Base-by-base conservation (phyloP, 1,139 yeast genomes). In the Debaryomycetaceae sp. region DNA sequence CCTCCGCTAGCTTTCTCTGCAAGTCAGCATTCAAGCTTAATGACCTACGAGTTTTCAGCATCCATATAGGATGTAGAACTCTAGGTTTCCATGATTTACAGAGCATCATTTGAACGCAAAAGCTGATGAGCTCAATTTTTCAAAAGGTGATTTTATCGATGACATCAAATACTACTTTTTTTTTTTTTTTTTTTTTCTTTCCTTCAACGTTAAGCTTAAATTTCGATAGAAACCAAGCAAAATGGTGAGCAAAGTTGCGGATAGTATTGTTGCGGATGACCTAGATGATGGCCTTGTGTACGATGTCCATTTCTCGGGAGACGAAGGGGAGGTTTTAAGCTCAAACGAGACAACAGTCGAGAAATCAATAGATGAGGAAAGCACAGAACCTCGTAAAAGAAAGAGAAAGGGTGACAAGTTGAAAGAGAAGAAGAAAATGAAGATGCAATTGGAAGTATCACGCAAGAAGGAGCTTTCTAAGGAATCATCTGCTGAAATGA, bases 251-350 rank as follows among this genome's bases (percentile, higher is more conserved):
- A 22, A 31, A 40, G 29, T 17, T 11, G n/a, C 31, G 17, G 11
- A 22, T 14, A 13, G 19, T 30, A 30, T 43, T n/a, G 55, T 38
- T 37, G 59, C 47, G 2, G 91, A 84, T 53, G 88, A 81, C 44
- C 65, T 83, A 36, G 86, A 82, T 39, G 91, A 83, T 55, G 87
- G 86, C 2, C 68, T 83, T 34, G 83, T 67, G 13, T 81, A 81
- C 53, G 69, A 69, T 1, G 67, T 74, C 24, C 82, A 72, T 17
- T 58, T 64, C 16, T 60, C 56, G 9, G 61, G 51, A 45, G 17
- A 43, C 2, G 48, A 41, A 9, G 41, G 24, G 13, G 49, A 37
- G 8, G 38, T 31, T 6, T 47, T 39, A 29, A 51, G 45, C 34
- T 46, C 41, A 17, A 50, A 41, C 15, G 33, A 11, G 17, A n/a